Evolutionary conservation across 23 red algal species (phyloP), one percentile per base, ranked within the genome.

Genomic region (Agarophyton chilense): DNA sequence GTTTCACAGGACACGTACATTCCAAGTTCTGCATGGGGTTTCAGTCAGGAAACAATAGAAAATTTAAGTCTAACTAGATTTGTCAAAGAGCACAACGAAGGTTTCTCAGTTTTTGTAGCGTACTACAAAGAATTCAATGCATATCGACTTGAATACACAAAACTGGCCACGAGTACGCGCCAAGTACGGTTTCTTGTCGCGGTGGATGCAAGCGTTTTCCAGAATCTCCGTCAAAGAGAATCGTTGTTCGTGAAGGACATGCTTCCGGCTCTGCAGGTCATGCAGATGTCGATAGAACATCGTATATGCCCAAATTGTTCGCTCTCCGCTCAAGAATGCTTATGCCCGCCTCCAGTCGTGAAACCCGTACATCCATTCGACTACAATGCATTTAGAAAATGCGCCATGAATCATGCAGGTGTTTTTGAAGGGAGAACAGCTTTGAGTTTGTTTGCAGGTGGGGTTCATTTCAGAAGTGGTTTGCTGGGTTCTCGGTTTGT

Each of bases 331-430:
- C 12, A 29, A 24, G 68, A 47, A 18, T 74, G 68, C 24, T 74
- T 29, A 13, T 74, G 68, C 13, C 29, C 40, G 10, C 19, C 68
- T 2, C 68, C 68, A 49, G 25, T 46, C 14, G 43, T 74, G 25
- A 74, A 47, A 26, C 68, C 68, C 41, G 47, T 38, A 49, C 68
- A 74, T 74, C 68, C 68, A 21, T 74, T 74, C 24, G 68, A 74
- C 25, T 47, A 74, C 43, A 39, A 74, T 9, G 68, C 68, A 2
- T 74, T 74, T 19, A 34, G 43, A 49, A 43, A 24, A 26, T 43
- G 68, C 36, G 18, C 41, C 13, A 25, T 74, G 68, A 21, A 11
- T 28, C 33, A 33, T 8, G 43, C 29, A 46, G 68, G 68, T 12
- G 43, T 74, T 5, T 74, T 74, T 35, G 68, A 74, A 25, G 68